Base-by-base conservation (phyloP, 1,139 yeast genomes). In the Magnusiomyces clavatus region DNA sequence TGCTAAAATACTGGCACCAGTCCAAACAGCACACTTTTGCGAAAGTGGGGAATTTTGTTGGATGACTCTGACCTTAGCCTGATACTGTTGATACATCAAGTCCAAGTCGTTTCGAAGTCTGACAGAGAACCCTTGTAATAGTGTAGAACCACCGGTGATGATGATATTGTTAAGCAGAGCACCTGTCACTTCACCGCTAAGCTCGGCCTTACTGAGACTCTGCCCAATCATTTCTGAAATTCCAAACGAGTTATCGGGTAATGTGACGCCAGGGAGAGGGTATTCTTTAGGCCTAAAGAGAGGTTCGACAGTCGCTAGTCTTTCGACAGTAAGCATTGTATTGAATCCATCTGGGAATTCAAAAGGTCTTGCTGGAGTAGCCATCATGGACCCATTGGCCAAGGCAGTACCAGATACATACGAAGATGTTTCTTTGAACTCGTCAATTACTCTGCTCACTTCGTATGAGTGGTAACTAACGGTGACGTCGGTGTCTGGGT, bases 1-100 rank as follows among this genome's bases (percentile, higher is more conserved):
- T 2, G 96, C 85, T 56, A 92, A 73, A 35, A 92, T 90, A 60
- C 95, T 83, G 3, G 97, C 98, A 46, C 98, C 98, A 46, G 92
- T 78, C 97, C 98, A 92, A 35, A 89, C 78, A 58, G 92, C 90
- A 65, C 80, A 84, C 59, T 82, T 81, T 63, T 96, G 78, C 65
- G 89, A 97, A 47, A 77, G 75, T 0, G 86, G 71, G 49, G 58
- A 58, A 54, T 64, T 64, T 45, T 48, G 51, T n/a, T 50, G 49
- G 34, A 53, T 29, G 11, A 50, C 86, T 86, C 59, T 86, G 72
- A n/a, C 95, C 92, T 48, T 48, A 8, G 36, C 29, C 31, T 39
- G 41, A 8, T 24, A 24, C 14, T 36, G 36, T 3, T 97, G 97
- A 64, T 89, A 83, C 61, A 79, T 69, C 54, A 76, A 74, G 38